A percentile compares a stretch with the other conserved stretches of the same genome.
These are phyloP conservation scores for Trametes pubescens DNA, from an alignment of 1,284 basidiomycete genomes.

Conservation along the genomic window DNA sequence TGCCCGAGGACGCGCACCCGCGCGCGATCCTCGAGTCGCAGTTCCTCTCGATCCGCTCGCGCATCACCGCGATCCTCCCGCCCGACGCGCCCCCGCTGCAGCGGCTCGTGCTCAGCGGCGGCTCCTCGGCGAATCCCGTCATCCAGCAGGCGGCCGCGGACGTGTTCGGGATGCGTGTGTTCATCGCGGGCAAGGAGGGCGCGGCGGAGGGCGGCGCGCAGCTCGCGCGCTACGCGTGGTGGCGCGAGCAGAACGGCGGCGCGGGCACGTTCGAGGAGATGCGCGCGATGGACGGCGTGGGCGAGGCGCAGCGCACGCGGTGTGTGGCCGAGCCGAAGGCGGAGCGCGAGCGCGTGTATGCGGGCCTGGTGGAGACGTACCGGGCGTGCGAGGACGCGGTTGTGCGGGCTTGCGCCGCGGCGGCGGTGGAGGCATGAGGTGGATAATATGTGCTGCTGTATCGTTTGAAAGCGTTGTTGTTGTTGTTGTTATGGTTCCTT, in stretches of 20 bases:
- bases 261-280: constrained; percentile 70
- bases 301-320: constrained; percentile 56
- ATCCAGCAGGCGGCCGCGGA: constrained; percentile 84
- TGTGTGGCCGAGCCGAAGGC: constrained; percentile 67
- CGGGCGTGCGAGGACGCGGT: constrained; percentile 50
- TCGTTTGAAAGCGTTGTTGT: not conserved
- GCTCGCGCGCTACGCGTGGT: constrained; percentile 76
- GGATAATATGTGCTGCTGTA: not conserved
- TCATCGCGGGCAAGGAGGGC: constrained; percentile 71
- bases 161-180: constrained; percentile 79
- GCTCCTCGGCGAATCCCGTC: constrained; percentile 78
- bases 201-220: constrained; percentile 77
- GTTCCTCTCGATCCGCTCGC: constrained; percentile 80
- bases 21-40: constrained; percentile 90
- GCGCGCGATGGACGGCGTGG: constrained; percentile 55
- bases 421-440: constrained; percentile 5
- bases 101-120: constrained; percentile 82
- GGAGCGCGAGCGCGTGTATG: constrained; percentile 43
- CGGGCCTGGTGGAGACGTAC: constrained; percentile 47
- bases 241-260: constrained; percentile 55
- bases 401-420: constrained; percentile 41
- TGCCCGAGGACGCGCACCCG: constrained; percentile 66
- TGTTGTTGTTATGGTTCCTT: not conserved
- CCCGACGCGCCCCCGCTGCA: constrained; percentile 63
- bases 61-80: constrained; percentile 74